These are phyloP conservation scores for Pichia sp. DNA, from an alignment of 1,139 yeast species.

Conservation along the genomic window DNA sequence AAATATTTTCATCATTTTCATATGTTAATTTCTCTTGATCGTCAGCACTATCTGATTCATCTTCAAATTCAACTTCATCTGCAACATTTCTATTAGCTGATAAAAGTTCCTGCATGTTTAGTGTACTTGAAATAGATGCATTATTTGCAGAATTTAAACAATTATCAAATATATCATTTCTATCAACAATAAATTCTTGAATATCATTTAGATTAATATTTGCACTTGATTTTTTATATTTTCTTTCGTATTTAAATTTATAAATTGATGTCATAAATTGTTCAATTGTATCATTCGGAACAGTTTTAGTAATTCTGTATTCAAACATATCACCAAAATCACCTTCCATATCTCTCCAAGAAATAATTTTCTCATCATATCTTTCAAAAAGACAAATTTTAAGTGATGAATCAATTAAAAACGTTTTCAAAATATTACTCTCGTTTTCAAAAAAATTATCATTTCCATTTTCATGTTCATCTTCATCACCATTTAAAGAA, in stretches of 20 bases:
- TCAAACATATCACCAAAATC: slow-evolving; percentile 85
- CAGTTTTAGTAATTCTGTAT: slow-evolving; percentile 64
- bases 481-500: slow-evolving; percentile 44
- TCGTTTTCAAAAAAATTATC: slow-evolving; percentile 38
- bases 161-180: slow-evolving; percentile 21
- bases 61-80: slow-evolving; percentile 9
- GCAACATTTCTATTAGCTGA: slow-evolving; percentile 1
- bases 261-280: slow-evolving; percentile 58
- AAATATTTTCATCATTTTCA: slow-evolving; percentile 39
- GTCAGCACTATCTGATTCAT: slow-evolving; percentile 19
- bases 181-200: slow-evolving; percentile 48
- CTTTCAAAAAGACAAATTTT: slow-evolving; percentile 40
- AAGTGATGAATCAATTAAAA: slow-evolving; percentile 60
- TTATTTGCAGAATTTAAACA: slow-evolving; percentile 7
- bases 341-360: slow-evolving; percentile 81
- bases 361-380: slow-evolving; percentile 44
- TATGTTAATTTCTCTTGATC: slow-evolving; percentile 9
- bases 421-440: slow-evolving; percentile 52
- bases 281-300: slow-evolving; percentile 51
- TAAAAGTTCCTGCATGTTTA: slow-evolving; percentile 6
- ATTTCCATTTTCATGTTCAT: slow-evolving; percentile 54
- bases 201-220: slow-evolving; percentile 44
- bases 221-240: slow-evolving; percentile 52
- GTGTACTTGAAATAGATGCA: slow-evolving; percentile 6
- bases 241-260: slow-evolving; percentile 71